Evolutionary conservation across 768 basidiomycete genomes (phyloP).

Genomic region (Zangia roseola): DNA sequence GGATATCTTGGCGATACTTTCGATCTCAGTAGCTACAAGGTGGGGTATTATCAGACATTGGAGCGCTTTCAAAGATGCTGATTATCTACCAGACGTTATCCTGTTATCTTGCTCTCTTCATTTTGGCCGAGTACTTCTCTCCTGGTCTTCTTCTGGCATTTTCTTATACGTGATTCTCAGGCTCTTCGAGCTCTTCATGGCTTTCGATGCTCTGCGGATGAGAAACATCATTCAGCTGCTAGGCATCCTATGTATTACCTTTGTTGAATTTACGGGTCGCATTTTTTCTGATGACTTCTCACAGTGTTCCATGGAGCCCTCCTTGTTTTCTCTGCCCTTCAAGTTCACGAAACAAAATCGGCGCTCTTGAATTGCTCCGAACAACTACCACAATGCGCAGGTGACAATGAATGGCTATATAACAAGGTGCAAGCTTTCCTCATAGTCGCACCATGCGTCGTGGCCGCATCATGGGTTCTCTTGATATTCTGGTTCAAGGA

Average conservation of each 20-base stretch:
- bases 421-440: conserved; percentile 59
- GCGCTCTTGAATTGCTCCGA: conserved; percentile 46
- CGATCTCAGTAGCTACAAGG: conserved; percentile 49
- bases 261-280: not conserved
- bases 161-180: conserved; percentile 36
- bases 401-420: conserved; percentile 58
- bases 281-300: conserved; percentile 4
- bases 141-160: not conserved
- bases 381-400: conserved; percentile 39
- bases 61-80: conserved; percentile 4
- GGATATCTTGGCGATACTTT: conserved; percentile 25
- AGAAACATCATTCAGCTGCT: conserved; percentile 79
- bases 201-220: conserved; percentile 75
- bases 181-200: conserved; percentile 77
- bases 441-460: conserved; percentile 69
- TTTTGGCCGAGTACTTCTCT: conserved; percentile 65
- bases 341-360: conserved; percentile 69
- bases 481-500: conserved; percentile 68
- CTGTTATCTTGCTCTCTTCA: conserved; percentile 83
- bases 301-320: conserved; percentile 72
- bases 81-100: conserved; percentile 58
- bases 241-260: conserved; percentile 61
- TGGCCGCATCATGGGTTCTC: conserved; percentile 62
- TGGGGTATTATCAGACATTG: conserved; percentile 14
- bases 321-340: conserved; percentile 70